Base-by-base conservation (phyloP, 1,139 yeast species). In the Pichia sp. region DNA sequence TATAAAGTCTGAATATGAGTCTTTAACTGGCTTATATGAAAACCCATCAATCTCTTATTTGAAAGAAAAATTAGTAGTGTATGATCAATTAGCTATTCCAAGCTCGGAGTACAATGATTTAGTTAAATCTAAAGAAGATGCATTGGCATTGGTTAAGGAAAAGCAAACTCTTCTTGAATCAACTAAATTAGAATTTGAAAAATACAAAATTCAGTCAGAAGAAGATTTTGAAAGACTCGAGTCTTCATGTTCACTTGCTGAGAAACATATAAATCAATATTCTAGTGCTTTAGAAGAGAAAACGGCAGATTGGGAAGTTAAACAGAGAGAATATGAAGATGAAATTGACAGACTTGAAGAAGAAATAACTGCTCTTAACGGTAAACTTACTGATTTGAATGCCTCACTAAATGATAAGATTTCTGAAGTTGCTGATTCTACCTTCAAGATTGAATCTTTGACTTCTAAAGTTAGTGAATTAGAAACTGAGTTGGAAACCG, bases 11-110 rank as follows among this genome's bases (percentile, higher is more conserved):
- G 25, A 40, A 15, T 18, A 42, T 9, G 32, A 37, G 6, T 23
- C 21, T 21, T 5, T 45, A 3, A 34, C 35, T 12, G 38, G 19
- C 3, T 17, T 25, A 7, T 34, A 39, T n/a, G 45, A 46, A 21
- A 19, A 34, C 6, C 50, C 50, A 17, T 30, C 44, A 3, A 2
- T 42, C n/a, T 44, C 44, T 22, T 46, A 46, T 19, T 34, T 46
- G 14, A 39, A 39, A n/a, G 26, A 31, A 2, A 44, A 46, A 31
- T 23, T 43, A 3, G 7, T 3, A 10, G 6, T 24, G 10, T 31
- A 30, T 3, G 22, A n/a, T 8, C 31, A 31, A 30, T 25, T 35
- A 24, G 34, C 39, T 11, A 10, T 41, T 22, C 5, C 26, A 3
- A 25, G 30, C 4, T 7, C 26, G 5, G 42, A 41, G 1, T 40